Evolutionary conservation across 192 early-diverging fungal genomes (phyloP).

Genomic region (Thoreauomyces humboldtii): DNA sequence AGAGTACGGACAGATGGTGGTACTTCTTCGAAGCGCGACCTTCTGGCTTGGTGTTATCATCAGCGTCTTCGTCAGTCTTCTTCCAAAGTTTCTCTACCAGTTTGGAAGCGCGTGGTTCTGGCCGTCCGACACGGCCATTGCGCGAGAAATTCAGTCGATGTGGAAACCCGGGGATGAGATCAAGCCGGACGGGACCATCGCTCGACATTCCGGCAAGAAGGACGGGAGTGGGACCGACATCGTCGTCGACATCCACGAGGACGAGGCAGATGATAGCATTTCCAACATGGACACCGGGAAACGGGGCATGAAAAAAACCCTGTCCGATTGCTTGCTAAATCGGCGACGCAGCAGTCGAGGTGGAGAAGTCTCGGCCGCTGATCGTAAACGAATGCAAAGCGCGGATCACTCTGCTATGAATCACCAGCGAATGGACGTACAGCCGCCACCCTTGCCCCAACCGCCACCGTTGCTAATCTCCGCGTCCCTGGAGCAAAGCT

Average conservation of each 20-base stretch:
- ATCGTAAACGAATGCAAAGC: background rate
- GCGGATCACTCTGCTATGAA: background rate
- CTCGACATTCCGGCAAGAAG: background rate
- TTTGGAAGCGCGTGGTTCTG: slow-evolving; percentile 52
- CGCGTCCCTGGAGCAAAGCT: background rate
- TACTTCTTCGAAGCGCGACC: slow-evolving; percentile 58
- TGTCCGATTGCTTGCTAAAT: slow-evolving; percentile 2
- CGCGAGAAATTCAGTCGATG: slow-evolving; percentile 45
- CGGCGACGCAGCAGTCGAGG: background rate
- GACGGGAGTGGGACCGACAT: background rate
- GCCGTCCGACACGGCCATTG: slow-evolving; percentile 48
- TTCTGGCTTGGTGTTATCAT: slow-evolving; percentile 79
- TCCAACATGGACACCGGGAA: background rate
- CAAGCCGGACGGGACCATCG: slow-evolving; percentile 9
- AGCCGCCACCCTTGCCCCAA: background rate
- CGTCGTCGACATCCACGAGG: slow-evolving; percentile 12
- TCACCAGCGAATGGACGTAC: background rate
- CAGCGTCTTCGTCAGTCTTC: slow-evolving; percentile 63
- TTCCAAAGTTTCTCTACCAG: slow-evolving; percentile 67
- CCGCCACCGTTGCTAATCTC: slow-evolving; percentile 2
- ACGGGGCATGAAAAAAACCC: slow-evolving; percentile 11
- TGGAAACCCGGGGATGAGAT: slow-evolving; percentile 36
- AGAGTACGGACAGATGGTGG: slow-evolving; percentile 66
- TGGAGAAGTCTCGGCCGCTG: background rate
- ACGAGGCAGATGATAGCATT: background rate